These are phyloP conservation scores for Purshia tridentata DNA, from an alignment of 306 rosid species.

Conservation along the genomic window DNA sequence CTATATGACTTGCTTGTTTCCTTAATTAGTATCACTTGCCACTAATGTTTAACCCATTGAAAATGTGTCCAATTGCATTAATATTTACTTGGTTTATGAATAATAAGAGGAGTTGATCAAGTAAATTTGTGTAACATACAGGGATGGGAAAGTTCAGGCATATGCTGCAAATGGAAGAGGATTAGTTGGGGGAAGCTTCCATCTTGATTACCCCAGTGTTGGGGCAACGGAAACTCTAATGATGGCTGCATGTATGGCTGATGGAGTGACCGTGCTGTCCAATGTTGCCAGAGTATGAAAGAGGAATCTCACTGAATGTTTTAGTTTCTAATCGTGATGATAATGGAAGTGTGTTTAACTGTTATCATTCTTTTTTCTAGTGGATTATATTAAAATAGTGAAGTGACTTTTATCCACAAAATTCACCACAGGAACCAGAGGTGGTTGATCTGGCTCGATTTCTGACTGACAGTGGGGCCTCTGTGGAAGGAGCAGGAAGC, in stretches of 20 bases:
- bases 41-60: not conserved
- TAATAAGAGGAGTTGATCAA: not conserved
- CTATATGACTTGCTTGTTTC: not conserved
- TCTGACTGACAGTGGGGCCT: slow-evolving; percentile 26
- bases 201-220: slow-evolving; percentile 35
- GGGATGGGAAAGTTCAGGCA: slow-evolving; percentile 37
- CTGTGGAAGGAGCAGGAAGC: slow-evolving; percentile 36
- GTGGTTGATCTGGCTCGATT: slow-evolving; percentile 33
- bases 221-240: slow-evolving; percentile 45
- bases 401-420: not conserved
- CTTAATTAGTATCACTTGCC: not conserved
- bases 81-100: not conserved
- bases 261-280: slow-evolving; percentile 35
- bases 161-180: slow-evolving; percentile 34
- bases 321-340: slow-evolving; percentile 1
- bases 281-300: slow-evolving; percentile 37
- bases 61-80: not conserved
- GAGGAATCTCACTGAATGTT: not conserved
- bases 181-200: slow-evolving; percentile 36
- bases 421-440: slow-evolving; percentile 34
- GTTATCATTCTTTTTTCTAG: not conserved
- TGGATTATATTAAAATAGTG: not conserved
- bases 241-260: slow-evolving; percentile 41
- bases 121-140: slow-evolving; percentile 8
- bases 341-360: not conserved